Conservation (phyloP, 108 stramenopile genomes). For the Skeletonema potamos region DNA sequence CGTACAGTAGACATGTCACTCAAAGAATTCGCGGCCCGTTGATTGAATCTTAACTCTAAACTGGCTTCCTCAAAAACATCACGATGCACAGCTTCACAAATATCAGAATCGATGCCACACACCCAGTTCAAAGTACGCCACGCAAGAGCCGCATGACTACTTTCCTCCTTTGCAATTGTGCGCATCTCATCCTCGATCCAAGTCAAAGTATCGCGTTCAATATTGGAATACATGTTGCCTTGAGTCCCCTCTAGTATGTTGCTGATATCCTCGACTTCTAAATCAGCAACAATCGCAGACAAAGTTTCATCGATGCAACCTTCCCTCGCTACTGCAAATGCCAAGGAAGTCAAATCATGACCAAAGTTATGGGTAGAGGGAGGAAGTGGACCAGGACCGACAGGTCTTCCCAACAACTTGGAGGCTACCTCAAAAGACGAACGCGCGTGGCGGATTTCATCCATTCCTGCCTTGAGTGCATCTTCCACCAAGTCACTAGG, state of each 20-base stretch:
- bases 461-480: conserved; percentile 54
- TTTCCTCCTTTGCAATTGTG: conserved; percentile 59
- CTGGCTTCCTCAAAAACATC: conserved; percentile 28
- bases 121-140: conserved; percentile 65
- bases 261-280: conserved; percentile 39
- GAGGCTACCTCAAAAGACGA: conserved; percentile 58
- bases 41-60: conserved; percentile 21
- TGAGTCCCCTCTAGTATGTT: conserved; percentile 11
- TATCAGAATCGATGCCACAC: conserved; percentile 35
- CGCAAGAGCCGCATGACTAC: conserved; percentile 56
- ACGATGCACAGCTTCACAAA: conserved; percentile 41
- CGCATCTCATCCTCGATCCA: conserved; percentile 43
- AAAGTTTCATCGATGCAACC: conserved; percentile 66
- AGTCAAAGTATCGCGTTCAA: conserved; percentile 23
- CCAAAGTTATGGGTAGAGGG: conserved; percentile 41
- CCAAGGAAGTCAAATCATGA: conserved; percentile 51
- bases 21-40: conserved; percentile 1
- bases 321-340: conserved; percentile 53
- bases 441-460: conserved; percentile 62
- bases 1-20: neutral
- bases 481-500: conserved; percentile 56
- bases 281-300: conserved; percentile 51
- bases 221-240: conserved; percentile 15
- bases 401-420: conserved; percentile 39
- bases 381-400: conserved; percentile 55